These are phyloP conservation scores for Trichoderma erinaceum DNA, from an alignment of 495 filamentous ascomycete genomes.

Conservation along the genomic window DNA sequence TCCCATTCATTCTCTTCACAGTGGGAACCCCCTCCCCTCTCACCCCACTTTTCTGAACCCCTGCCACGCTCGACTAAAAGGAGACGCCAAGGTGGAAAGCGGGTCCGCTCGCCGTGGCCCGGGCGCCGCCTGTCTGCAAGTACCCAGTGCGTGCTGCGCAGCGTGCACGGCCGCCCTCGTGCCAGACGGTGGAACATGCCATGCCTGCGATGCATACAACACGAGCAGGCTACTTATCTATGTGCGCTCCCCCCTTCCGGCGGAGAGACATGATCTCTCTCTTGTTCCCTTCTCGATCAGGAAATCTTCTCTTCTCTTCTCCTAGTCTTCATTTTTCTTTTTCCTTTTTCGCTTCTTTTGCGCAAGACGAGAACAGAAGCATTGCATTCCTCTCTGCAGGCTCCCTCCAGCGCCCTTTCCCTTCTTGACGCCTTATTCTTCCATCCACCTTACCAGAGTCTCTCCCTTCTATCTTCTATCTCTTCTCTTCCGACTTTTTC, in stretches of 20 bases:
- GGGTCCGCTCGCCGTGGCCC: neutral
- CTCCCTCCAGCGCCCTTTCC: neutral
- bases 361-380: neutral
- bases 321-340: neutral
- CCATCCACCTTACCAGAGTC: neutral
- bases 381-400: neutral
- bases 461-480: neutral
- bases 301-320: neutral
- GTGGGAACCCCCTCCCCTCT: neutral
- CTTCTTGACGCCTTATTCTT: slow-evolving; percentile 2
- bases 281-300: neutral
- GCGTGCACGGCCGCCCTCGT: slow-evolving; percentile 7
- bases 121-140: neutral
- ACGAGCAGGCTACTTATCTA: neutral
- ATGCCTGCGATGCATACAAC: slow-evolving; percentile 1
- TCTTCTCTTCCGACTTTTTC: neutral
- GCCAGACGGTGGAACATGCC: slow-evolving; percentile 14
- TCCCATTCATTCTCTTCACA: neutral
- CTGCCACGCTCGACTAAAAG: slow-evolving; percentile 3
- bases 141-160: neutral
- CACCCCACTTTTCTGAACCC: neutral
- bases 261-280: slow-evolving; percentile 2
- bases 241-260: neutral
- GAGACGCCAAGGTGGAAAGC: neutral
- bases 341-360: neutral